phyloP scores from a whole-genome alignment of 768 basidiomycete genomes.

The Amyloporia xantha region DNA sequence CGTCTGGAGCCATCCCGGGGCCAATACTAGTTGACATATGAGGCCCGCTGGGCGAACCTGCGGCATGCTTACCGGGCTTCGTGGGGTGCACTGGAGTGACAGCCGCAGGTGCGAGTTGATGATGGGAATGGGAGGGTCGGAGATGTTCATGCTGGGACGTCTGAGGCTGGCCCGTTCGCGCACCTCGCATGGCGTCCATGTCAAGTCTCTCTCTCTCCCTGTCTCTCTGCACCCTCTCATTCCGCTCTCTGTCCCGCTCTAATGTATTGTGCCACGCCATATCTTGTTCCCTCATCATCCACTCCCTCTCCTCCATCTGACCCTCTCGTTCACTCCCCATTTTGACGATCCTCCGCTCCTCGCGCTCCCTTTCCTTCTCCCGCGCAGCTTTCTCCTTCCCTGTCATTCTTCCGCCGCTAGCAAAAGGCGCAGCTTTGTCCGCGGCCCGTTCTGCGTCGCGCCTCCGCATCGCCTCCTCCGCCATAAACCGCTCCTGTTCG shows the following conservation, averaged over 20 bases:
- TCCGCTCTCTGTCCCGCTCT: conserved; percentile 6
- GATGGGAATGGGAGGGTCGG: conserved; percentile 14
- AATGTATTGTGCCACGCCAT: conserved; percentile 8
- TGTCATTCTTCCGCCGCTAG: no score
- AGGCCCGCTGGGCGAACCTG: no score
- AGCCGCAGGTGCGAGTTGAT: background rate
- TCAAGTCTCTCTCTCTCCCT: background rate
- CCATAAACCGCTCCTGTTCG: conserved; percentile 4
- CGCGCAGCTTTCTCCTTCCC: background rate
- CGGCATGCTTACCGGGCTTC: background rate
- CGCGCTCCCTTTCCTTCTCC: conserved; percentile 10
- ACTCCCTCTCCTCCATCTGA: conserved; percentile 18
- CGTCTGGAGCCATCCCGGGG: background rate
- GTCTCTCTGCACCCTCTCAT: conserved; percentile 11
- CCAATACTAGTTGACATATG: no score
- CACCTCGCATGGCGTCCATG: background rate
- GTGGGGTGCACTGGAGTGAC: background rate
- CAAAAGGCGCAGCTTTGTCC: no score
- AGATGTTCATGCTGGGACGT: conserved; percentile 20
- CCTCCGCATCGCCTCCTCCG: conserved; percentile 10
- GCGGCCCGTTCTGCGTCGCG: conserved; percentile 1
- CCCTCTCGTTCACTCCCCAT: conserved; percentile 18
- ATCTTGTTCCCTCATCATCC: conserved; percentile 2
- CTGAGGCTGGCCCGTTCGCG: conserved; percentile 9
- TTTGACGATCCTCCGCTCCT: conserved; percentile 1